Base-by-base conservation (phyloP, 352 stramenopile species). In the Blastocystis sp. region DNA sequence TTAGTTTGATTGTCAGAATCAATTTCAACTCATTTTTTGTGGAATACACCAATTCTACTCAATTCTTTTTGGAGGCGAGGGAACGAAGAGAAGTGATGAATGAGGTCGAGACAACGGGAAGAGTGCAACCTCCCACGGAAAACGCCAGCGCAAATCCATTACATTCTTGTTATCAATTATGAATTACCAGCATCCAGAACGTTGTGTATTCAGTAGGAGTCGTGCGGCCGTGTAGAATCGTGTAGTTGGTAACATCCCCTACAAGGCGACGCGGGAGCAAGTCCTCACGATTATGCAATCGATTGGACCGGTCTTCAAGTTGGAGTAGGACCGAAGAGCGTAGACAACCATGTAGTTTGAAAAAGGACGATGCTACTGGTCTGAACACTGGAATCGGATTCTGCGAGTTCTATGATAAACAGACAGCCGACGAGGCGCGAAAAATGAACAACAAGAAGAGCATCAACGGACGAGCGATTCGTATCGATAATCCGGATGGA, bases 371-470 rank as follows among this genome's bases (percentile, higher is more conserved):
- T n/a, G 24, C 48, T 32, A 78, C 38, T 18, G 67, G 67, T 29
- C 6, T 61, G 11, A 61, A 61, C 38, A 61, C 36, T 11, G 67
- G 67, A 57, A 78, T 78, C 32, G 67, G 38, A 29, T 78, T 78
- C 44, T 78, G 67, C 36, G 67, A 78, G 42, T 78, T 78, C 9
- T 27, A n/a, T 24, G 67, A 78, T 38, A 46, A 48, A 4, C 42
- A 51, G 38, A 61, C 24, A 42, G 67, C 67, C 38, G 42, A 61
- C 46, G 40, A 61, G 27, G 67, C 67, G 6, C 56, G 46, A 42
- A 78, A 61, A 34, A 78, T 78, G 67, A 78, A 78, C 34, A 78
- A 78, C 4, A 78, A 78, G 42, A 78, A 78, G 42, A 42, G 24
- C 27, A 78, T 78, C 67, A 51, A 78, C 14, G 67, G 67, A 46